Base-by-base conservation (phyloP, 345 rosid species). In the Syzygium aromaticum region DNA sequence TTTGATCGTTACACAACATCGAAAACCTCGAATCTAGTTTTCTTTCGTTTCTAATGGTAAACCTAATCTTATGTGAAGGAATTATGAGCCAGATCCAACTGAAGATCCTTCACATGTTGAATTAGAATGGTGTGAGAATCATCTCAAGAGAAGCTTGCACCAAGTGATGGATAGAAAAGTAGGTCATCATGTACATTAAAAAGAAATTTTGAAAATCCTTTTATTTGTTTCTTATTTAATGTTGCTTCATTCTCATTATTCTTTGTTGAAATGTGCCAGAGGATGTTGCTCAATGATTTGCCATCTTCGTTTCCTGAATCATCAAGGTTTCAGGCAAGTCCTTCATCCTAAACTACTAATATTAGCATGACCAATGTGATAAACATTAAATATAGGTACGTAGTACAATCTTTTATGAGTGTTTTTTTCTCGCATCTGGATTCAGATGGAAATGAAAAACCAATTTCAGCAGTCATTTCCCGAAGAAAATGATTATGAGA, bases 61-160 rank as follows among this genome's bases (percentile, higher is more conserved):
- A 33, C 80, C 6, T 38, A 13, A 19, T 73, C 80, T 73, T 86
- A 28, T 57, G 4, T 80, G 27, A 43, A 87, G 90, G 80, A 51
- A 51, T 84, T 89, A 54, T 87, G 87, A 56, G 87, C 86, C 82
- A 54, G 51, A 80, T 10, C 77, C 78, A 6, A 54, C 51, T 53
- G 63, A 56, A 19, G 82, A 84, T 27, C 85, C 85, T 51, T 43
- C 83, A 77, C 54, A 53, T 38, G 54, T 85, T 85, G 49, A 85
- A 53, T 49, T 89, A 46, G 22, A 59, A 43, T 51, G 73, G 86
- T 57, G 84, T 38, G 88, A 89, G 86, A 85, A 30, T 30, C 87
- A 87, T 53, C 67, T 85, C n/a, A 84, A 14, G 33, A 46, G 46
- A 11, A n/a, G 67, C 82, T 80, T 89, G 84, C 52, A 77, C 17